These are phyloP conservation scores for Hirschioporus abietinus DNA, from an alignment of 768 basidiomycete species.

Conservation along the genomic window DNA sequence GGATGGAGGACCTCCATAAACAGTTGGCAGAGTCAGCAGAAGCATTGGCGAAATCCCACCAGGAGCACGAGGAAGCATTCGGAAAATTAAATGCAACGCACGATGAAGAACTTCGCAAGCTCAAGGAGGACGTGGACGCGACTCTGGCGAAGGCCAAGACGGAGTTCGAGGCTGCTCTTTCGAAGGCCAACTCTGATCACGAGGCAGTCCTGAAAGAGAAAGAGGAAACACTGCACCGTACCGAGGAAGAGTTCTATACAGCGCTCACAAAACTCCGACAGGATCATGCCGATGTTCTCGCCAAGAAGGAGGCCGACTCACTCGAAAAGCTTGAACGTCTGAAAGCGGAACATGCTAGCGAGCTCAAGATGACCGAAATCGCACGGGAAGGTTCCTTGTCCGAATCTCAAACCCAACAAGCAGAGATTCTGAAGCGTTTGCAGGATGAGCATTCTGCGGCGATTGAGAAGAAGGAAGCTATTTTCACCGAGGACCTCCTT, in stretches of 20 bases:
- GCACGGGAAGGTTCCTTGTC: conserved; percentile 67
- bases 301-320: conserved; percentile 54
- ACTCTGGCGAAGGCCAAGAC: conserved; percentile 41
- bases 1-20: conserved; percentile 32
- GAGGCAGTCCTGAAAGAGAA: conserved; percentile 51
- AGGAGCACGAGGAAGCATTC: conserved; percentile 57
- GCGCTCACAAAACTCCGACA: conserved; percentile 69
- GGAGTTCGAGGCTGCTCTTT: conserved; percentile 50
- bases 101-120: conserved; percentile 45
- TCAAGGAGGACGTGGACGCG: conserved; percentile 49
- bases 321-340: conserved; percentile 62
- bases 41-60: conserved; percentile 31
- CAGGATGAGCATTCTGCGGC: conserved; percentile 70
- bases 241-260: conserved; percentile 80
- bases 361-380: conserved; percentile 70
- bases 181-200: conserved; percentile 48
- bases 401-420: conserved; percentile 67
- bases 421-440: conserved; percentile 54
- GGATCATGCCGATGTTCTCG: conserved; percentile 64
- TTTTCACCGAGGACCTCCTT: conserved; percentile 61
- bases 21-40: conserved; percentile 40
- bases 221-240: conserved; percentile 59
- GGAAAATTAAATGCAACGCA: conserved; percentile 47
- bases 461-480: conserved; percentile 58
- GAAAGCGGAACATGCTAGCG: conserved; percentile 70